phyloP scores from a whole-genome alignment of 2,329 filamentous ascomycete species.

The Ophiostoma australiae region DNA sequence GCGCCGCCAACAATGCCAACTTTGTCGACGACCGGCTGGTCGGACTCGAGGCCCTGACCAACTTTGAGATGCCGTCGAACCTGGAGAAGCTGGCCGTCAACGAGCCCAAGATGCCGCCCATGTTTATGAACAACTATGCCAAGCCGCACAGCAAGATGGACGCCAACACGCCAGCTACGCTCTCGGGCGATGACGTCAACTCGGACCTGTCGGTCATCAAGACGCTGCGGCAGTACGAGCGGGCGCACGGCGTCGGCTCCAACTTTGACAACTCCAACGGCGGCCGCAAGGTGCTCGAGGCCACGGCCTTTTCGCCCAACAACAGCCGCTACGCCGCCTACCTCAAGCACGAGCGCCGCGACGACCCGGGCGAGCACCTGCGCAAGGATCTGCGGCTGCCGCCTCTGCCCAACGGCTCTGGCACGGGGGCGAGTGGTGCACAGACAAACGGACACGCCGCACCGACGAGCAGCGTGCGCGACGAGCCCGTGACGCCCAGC shows the following conservation, averaged over 20 bases:
- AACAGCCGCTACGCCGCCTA: slow-evolving; percentile 48
- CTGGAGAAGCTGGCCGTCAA: slow-evolving; percentile 52
- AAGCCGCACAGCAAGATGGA: slow-evolving; percentile 54
- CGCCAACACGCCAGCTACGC: slow-evolving; percentile 50
- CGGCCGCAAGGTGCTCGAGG: slow-evolving; percentile 52
- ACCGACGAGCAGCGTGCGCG: slow-evolving; percentile 39
- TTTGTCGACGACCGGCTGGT: slow-evolving; percentile 54
- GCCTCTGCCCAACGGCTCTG: slow-evolving; percentile 35
- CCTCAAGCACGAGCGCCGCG: slow-evolving; percentile 40
- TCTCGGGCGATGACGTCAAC: slow-evolving; percentile 49
- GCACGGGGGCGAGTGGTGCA: no score
- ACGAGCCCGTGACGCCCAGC: slow-evolving; percentile 37
- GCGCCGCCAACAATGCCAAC: slow-evolving; percentile 38
- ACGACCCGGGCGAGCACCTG: slow-evolving; percentile 44
- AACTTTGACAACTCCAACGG: slow-evolving; percentile 53
- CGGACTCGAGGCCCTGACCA: slow-evolving; percentile 56
- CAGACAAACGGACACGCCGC: not conserved
- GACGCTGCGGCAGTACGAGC: slow-evolving; percentile 53
- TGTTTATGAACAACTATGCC: slow-evolving; percentile 54
- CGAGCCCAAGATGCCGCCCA: slow-evolving; percentile 56
- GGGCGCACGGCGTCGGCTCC: slow-evolving; percentile 48
- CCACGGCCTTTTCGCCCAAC: slow-evolving; percentile 46
- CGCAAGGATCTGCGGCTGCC: slow-evolving; percentile 49
- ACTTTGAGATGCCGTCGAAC: slow-evolving; percentile 55
- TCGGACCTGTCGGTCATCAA: slow-evolving; percentile 56